Conservation (phyloP, 2,329 filamentous ascomycete genomes). For the Paecilomyces formosus region DNA sequence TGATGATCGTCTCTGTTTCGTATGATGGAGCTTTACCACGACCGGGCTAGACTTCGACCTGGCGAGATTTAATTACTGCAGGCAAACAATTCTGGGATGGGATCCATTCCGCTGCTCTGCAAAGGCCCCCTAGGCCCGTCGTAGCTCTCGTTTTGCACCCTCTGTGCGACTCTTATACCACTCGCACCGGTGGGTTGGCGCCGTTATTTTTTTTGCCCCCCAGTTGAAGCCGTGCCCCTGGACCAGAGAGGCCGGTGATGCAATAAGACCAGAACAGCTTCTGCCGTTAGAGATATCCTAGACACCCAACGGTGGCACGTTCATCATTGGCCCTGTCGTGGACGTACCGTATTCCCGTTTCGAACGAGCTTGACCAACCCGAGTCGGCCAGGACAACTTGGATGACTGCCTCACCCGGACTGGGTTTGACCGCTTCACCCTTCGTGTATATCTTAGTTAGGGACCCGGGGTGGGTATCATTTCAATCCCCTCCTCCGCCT, state of each 20-base stretch:
- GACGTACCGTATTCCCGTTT: background rate
- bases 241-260: background rate
- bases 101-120: background rate
- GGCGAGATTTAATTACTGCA: background rate
- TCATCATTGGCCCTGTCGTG: background rate
- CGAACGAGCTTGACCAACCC: background rate
- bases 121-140: background rate
- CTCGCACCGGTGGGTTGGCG: background rate
- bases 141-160: background rate
- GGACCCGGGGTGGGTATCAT: background rate
- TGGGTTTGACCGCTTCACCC: background rate
- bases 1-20: background rate
- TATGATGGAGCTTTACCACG: background rate
- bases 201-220: background rate
- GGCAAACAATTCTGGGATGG: background rate
- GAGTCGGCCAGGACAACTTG: background rate
- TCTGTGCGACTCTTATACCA: background rate
- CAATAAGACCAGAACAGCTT: background rate
- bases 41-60: background rate
- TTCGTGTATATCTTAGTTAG: background rate
- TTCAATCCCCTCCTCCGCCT: background rate
- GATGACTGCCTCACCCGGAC: background rate
- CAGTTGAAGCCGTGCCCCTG: background rate
- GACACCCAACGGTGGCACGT: background rate
- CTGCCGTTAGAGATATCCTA: slow-evolving; percentile 1